Evolutionary conservation across 352 stramenopile genomes (phyloP).

Genomic region (Pythium dissotocum): DNA sequence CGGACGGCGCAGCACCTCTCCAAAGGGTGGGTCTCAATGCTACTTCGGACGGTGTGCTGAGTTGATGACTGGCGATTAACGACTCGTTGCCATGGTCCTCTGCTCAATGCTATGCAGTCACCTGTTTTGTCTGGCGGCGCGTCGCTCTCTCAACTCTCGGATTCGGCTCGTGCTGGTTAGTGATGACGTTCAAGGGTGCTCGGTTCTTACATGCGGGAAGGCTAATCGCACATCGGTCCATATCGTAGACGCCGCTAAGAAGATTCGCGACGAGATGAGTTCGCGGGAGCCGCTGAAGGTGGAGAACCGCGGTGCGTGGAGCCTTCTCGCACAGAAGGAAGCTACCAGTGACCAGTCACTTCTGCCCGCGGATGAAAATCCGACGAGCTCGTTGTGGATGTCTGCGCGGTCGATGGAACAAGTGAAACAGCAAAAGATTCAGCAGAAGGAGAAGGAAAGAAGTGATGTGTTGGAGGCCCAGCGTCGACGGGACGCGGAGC

Average conservation of each 20-base stretch:
- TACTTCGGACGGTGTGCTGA: slow-evolving; percentile 24
- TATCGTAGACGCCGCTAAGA: slow-evolving; percentile 66
- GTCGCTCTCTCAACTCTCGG: slow-evolving; percentile 30
- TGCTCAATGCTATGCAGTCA: slow-evolving; percentile 29
- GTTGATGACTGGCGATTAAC: slow-evolving; percentile 29
- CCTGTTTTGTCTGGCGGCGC: slow-evolving; percentile 23
- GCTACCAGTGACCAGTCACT: slow-evolving; percentile 56
- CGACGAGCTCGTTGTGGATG: slow-evolving; percentile 82
- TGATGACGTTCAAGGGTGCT: background rate
- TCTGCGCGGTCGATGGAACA: slow-evolving; percentile 86
- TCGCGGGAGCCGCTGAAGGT: slow-evolving; percentile 69
- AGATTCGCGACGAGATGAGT: slow-evolving; percentile 71
- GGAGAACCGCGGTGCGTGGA: slow-evolving; percentile 85
- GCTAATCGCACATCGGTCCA: slow-evolving; percentile 16
- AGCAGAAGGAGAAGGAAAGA: slow-evolving; percentile 81
- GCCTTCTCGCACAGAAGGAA: slow-evolving; percentile 80
- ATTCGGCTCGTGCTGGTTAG: slow-evolving; percentile 28
- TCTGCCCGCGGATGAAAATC: slow-evolving; percentile 58
- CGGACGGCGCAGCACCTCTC: slow-evolving; percentile 66
- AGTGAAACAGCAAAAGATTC: slow-evolving; percentile 86
- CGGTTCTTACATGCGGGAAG: slow-evolving; percentile 2
- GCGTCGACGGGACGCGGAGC: slow-evolving; percentile 62
- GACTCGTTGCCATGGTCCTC: slow-evolving; percentile 28
- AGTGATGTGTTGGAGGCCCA: slow-evolving; percentile 67
- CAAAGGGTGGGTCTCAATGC: slow-evolving; percentile 82